Evolutionary conservation across 2,329 filamentous ascomycete species (phyloP).

Genomic region (Emmonsia crescens): DNA sequence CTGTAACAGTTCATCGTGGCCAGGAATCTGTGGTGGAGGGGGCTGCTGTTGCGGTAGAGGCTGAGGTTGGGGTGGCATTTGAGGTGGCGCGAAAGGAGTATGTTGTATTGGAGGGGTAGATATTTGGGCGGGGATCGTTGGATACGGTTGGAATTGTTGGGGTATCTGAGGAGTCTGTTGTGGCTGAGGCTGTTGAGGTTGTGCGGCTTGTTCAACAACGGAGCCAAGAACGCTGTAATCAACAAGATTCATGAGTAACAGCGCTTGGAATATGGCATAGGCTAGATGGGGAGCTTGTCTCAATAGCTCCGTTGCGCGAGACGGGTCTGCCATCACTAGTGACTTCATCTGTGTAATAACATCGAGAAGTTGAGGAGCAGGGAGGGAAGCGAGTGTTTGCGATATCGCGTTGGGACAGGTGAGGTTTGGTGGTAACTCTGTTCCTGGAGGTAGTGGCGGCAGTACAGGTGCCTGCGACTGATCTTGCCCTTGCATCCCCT

Average conservation of each 20-base stretch:
- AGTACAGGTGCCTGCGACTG: slow-evolving; percentile 42
- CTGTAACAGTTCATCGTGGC: slow-evolving; percentile 63
- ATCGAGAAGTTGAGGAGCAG: slow-evolving; percentile 80
- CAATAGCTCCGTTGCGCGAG: slow-evolving; percentile 74
- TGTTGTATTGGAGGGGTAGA: slow-evolving; percentile 42
- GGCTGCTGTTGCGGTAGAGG: slow-evolving; percentile 32
- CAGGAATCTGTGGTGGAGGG: slow-evolving; percentile 36
- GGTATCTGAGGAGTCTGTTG: slow-evolving; percentile 27
- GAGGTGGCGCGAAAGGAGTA: slow-evolving; percentile 31
- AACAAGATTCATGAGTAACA: slow-evolving; percentile 85
- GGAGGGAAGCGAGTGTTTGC: slow-evolving; percentile 74
- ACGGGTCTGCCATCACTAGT: slow-evolving; percentile 69
- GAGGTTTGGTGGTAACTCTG: slow-evolving; percentile 71
- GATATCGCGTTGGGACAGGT: slow-evolving; percentile 86
- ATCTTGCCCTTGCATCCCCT: slow-evolving; percentile 28
- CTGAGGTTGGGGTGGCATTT: slow-evolving; percentile 28
- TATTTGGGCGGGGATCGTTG: slow-evolving; percentile 33
- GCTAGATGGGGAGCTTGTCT: slow-evolving; percentile 82
- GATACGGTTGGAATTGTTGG: slow-evolving; percentile 29
- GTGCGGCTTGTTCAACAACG: slow-evolving; percentile 56
- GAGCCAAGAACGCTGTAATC: slow-evolving; percentile 71
- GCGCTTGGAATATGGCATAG: slow-evolving; percentile 89
- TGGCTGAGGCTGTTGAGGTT: slow-evolving; percentile 32
- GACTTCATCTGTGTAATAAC: slow-evolving; percentile 92
- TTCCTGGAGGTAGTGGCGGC: slow-evolving; percentile 72